Conservation (phyloP, 2,329 filamentous ascomycete genomes). For the Hirsutella rhossiliensis region DNA sequence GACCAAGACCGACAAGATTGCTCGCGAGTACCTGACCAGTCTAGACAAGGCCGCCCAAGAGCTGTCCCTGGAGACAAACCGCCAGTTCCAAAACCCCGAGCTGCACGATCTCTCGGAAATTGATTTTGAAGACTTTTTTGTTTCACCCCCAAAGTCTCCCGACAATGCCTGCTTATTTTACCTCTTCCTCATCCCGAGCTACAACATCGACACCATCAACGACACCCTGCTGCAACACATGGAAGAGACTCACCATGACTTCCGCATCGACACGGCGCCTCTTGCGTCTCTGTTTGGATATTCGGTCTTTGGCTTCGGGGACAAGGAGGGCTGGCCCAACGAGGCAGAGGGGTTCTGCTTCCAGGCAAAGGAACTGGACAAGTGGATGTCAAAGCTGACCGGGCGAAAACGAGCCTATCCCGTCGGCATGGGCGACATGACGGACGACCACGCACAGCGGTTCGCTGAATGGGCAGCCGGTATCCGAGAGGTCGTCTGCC, state of each 20-base stretch:
- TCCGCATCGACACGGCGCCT: slow-evolving; percentile 84
- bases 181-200: slow-evolving; percentile 74
- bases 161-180: slow-evolving; percentile 60
- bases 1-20: slow-evolving; percentile 66
- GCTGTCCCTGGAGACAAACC: slow-evolving; percentile 25
- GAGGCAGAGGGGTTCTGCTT: slow-evolving; percentile 88
- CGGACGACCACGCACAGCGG: slow-evolving; percentile 53
- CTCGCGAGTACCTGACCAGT: slow-evolving; percentile 46
- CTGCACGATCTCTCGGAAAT: slow-evolving; percentile 71
- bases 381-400: slow-evolving; percentile 94
- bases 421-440: slow-evolving; percentile 77
- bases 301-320: slow-evolving; percentile 87
- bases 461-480: slow-evolving; percentile 71
- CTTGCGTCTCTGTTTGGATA: slow-evolving; percentile 70
- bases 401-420: slow-evolving; percentile 78
- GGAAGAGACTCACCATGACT: slow-evolving; percentile 89
- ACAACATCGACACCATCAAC: slow-evolving; percentile 89
- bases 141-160: slow-evolving; percentile 54
- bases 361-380: slow-evolving; percentile 81
- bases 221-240: slow-evolving; percentile 80
- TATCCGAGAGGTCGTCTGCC: slow-evolving; percentile 56
- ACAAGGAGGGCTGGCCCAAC: slow-evolving; percentile 82
- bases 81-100: slow-evolving; percentile 42
- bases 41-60: slow-evolving; percentile 40
- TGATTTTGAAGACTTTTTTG: slow-evolving; percentile 89